These are phyloP conservation scores for Discostella stelligera DNA, from an alignment of 352 stramenopile species.

Conservation along the genomic window DNA sequence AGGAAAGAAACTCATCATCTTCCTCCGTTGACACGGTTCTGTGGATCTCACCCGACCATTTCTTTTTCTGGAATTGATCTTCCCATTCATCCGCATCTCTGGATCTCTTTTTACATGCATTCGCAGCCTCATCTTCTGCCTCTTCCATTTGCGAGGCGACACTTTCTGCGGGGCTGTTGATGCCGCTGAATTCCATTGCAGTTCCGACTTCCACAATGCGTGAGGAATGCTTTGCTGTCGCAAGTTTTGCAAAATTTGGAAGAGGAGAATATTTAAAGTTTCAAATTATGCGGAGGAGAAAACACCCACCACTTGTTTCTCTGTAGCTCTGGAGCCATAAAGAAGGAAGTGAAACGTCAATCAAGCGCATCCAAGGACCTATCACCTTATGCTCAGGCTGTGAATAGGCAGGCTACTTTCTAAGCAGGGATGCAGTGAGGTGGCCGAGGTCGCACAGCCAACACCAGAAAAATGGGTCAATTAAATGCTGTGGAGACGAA, in stretches of 20 bases:
- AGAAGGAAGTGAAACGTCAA: too few relatives aligned
- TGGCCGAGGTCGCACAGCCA: too few relatives aligned
- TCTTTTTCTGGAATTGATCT: constrained; percentile 11
- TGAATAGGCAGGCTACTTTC: too few relatives aligned
- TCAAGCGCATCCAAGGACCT: too few relatives aligned
- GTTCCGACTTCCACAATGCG: background rate
- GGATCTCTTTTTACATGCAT: constrained; percentile 15
- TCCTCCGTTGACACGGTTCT: constrained; percentile 15
- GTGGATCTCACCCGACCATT: background rate
- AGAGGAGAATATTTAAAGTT: background rate
- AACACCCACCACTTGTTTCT: too few relatives aligned
- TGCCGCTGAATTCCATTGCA: background rate
- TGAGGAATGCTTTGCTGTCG: too few relatives aligned
- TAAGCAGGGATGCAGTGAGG: too few relatives aligned
- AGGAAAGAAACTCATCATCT: constrained; percentile 16
- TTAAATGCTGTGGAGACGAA: too few relatives aligned
- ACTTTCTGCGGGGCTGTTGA: background rate
- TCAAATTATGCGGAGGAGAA: background rate
- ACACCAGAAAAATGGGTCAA: too few relatives aligned
- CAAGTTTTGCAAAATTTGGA: background rate
- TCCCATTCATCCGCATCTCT: constrained; percentile 9
- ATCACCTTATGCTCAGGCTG: too few relatives aligned
- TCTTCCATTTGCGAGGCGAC: background rate
- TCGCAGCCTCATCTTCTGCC: constrained; percentile 12
- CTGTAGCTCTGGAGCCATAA: too few relatives aligned